Percentiles rank a stretch among this genome's conserved stretches.
phyloP scores from a whole-genome alignment of 2,329 filamentous ascomycete species.

The Monosporascus cannonballus region DNA sequence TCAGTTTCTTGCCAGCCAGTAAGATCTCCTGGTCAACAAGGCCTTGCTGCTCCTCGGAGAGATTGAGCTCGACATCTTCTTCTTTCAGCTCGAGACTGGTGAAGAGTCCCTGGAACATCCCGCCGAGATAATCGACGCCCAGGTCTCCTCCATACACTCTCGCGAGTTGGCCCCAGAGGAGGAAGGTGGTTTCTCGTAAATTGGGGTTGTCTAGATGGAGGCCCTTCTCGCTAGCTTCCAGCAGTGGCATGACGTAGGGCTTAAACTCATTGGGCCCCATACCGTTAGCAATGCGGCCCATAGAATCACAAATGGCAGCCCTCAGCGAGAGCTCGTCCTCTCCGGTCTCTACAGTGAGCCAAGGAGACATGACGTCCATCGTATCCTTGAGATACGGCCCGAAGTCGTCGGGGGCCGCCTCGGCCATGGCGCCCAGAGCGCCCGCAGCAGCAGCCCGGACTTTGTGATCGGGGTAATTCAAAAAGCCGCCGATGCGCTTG shows the following conservation, averaged over 20 bases:
- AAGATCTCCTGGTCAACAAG: conserved; percentile 42
- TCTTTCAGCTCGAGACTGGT: conserved; percentile 82
- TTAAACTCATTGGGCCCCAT: conserved; percentile 84
- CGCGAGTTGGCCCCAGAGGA: conserved; percentile 89
- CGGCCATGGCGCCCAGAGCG: conserved; percentile 85
- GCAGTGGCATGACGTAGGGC: conserved; percentile 83
- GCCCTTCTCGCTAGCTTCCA: conserved; percentile 88
- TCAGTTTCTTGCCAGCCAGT: conserved; percentile 78
- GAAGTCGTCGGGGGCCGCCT: conserved; percentile 76
- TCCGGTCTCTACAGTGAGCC: conserved; percentile 78
- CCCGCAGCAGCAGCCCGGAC: conserved; percentile 86
- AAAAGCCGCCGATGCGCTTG: conserved; percentile 75
- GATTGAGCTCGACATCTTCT: conserved; percentile 75
- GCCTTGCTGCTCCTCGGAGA: conserved; percentile 44
- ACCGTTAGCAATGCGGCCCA: conserved; percentile 86
- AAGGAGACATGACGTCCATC: conserved; percentile 83
- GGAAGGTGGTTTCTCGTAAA: conserved; percentile 93
- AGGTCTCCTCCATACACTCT: conserved; percentile 89
- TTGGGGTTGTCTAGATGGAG: conserved; percentile 82
- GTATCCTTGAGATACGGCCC: conserved; percentile 85
- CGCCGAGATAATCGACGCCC: conserved; percentile 62
- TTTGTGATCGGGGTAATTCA: conserved; percentile 78
- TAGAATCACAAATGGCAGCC: conserved; percentile 83
- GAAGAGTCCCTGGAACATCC: conserved; percentile 74
- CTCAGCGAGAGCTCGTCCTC: conserved; percentile 87